Conservation (phyloP, 148 eudicot genomes). For the Fagopyrum esculentum region DNA sequence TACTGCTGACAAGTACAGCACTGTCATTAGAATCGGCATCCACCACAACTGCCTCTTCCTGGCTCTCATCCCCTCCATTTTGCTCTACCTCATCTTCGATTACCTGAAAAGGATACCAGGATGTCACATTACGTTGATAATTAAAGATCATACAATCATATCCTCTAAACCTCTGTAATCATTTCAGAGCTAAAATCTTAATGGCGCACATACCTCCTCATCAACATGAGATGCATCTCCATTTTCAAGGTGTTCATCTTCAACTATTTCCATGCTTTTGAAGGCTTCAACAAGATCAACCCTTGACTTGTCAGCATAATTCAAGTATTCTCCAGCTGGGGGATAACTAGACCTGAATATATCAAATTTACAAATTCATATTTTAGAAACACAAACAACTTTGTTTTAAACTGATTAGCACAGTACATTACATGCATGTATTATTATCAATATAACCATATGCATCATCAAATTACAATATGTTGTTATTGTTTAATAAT, state of each 20-base stretch:
- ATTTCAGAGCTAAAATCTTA: neutral
- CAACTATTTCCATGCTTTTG: conserved; percentile 72
- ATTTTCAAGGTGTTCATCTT: conserved; percentile 67
- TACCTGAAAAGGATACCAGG: conserved; percentile 16
- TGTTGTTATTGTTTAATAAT: neutral
- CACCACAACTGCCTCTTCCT: conserved; percentile 85
- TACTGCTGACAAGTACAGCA: conserved; percentile 81
- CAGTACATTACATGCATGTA: neutral
- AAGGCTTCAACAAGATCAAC: conserved; percentile 80
- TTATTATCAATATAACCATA: neutral
- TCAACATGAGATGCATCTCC: conserved; percentile 59
- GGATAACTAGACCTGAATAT: conserved; percentile 61
- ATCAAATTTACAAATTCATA: conserved; percentile 8
- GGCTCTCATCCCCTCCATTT: conserved; percentile 62
- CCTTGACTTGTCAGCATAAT: conserved; percentile 62
- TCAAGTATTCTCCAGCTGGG: conserved; percentile 71
- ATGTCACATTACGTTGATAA: conserved; percentile 11
- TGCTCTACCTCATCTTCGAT: conserved; percentile 25
- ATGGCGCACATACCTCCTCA: conserved; percentile 53
- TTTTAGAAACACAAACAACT: neutral
- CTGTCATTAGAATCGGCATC: conserved; percentile 98
- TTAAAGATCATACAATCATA: conserved; percentile 29
- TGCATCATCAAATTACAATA: neutral
- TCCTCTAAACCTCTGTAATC: neutral
- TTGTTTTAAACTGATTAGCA: neutral